A percentile compares a stretch with the other conserved stretches of the same genome.
Evolutionary conservation across 2,329 filamentous ascomycete genomes (phyloP).

Genomic region (Cladosporium sp.): DNA sequence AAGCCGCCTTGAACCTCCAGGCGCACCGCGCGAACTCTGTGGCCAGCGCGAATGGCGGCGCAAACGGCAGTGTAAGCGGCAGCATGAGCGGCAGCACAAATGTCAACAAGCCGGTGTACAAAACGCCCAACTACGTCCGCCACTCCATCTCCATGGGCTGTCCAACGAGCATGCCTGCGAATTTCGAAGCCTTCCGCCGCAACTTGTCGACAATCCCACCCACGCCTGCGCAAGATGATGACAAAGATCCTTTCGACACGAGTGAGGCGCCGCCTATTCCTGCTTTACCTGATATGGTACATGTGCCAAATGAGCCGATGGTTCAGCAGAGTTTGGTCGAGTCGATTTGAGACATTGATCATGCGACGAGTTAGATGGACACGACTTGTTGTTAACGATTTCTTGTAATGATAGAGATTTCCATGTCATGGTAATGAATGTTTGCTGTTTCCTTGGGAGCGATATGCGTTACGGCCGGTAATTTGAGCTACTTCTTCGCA

Average conservation of each 20-base stretch:
- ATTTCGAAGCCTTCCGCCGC: slow-evolving; percentile 26
- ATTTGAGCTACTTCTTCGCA: background rate
- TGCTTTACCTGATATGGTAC: slow-evolving; percentile 18
- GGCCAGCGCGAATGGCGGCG: slow-evolving; percentile 8
- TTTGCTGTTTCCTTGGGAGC: background rate
- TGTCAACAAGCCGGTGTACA: slow-evolving; percentile 27
- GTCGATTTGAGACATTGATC: background rate
- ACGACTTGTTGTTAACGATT: background rate
- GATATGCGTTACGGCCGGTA: background rate
- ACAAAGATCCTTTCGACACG: slow-evolving; percentile 41
- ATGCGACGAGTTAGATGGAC: background rate
- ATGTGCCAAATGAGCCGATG: slow-evolving; percentile 3
- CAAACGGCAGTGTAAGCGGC: too few relatives aligned
- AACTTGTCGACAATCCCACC: slow-evolving; percentile 43
- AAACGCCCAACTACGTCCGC: slow-evolving; percentile 38
- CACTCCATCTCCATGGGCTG: slow-evolving; percentile 40
- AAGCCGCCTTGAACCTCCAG: background rate
- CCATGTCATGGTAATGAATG: background rate
- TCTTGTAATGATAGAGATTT: background rate
- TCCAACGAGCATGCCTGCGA: slow-evolving; percentile 41
- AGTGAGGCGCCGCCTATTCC: slow-evolving; percentile 25
- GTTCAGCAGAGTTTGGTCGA: background rate
- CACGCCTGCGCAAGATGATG: slow-evolving; percentile 40
- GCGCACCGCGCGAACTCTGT: slow-evolving; percentile 4
- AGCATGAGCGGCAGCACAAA: too few relatives aligned